Evolutionary conservation across 2,329 filamentous ascomycete genomes (phyloP).

Genomic region (Fonsecaea monophora): DNA sequence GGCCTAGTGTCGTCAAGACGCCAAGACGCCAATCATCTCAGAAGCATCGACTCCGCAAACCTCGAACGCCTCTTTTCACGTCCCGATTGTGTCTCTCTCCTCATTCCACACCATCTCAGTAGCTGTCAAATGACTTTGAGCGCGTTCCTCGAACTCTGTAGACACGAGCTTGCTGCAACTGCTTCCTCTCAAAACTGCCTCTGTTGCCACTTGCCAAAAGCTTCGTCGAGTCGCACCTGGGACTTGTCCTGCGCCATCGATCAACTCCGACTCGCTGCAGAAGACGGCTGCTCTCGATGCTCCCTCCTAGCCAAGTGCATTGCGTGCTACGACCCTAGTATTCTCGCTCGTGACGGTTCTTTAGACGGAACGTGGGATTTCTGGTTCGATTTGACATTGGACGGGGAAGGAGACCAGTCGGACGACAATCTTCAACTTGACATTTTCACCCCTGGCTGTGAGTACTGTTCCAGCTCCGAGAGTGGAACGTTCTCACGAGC

Average conservation of each 20-base stretch:
- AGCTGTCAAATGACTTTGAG: not conserved
- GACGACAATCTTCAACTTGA: not conserved
- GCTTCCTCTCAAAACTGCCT: not conserved
- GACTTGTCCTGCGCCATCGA: not conserved
- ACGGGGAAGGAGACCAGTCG: not conserved
- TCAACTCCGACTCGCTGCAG: not conserved
- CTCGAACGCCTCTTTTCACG: not conserved
- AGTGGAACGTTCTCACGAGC: not conserved
- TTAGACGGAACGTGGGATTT: not conserved
- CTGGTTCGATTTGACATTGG: not conserved
- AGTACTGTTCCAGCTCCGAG: not conserved
- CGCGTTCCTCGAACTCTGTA: not conserved
- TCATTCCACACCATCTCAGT: no score
- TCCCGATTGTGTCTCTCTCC: not conserved
- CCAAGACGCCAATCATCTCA: not conserved
- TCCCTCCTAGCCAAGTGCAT: not conserved
- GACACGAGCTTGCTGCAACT: not conserved
- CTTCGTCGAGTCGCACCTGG: not conserved
- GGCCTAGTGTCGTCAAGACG: not conserved
- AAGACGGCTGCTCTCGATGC: not conserved
- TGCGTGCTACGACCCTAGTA: not conserved
- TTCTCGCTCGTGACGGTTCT: not conserved
- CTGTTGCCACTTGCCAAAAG: constrained; percentile 2
- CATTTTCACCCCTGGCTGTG: not conserved
- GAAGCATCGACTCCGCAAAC: not conserved